Evolutionary conservation across 192 early-diverging fungal genomes (phyloP).

Genomic region (Podila clonocystis): DNA sequence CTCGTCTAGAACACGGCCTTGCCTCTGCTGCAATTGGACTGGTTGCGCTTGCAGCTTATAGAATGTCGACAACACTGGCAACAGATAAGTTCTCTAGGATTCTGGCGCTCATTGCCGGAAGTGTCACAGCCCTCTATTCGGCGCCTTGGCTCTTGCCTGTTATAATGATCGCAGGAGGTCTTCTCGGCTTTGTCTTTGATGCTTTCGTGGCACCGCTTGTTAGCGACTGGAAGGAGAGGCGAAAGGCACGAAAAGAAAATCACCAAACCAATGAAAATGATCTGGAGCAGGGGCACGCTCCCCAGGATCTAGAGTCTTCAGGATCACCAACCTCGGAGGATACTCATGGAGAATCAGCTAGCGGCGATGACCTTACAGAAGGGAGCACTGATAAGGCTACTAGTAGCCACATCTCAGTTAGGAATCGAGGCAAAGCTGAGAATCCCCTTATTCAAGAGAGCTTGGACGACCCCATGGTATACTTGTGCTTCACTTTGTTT

Average conservation of each 20-base stretch:
- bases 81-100: conserved; percentile 44
- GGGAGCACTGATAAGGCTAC: no score
- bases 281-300: background rate
- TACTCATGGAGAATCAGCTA: no score
- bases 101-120: conserved; percentile 39
- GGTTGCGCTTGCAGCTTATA: conserved; percentile 65
- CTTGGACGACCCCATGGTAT: no score
- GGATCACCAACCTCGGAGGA: no score
- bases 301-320: no score
- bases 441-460: no score
- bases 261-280: background rate
- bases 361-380: no score
- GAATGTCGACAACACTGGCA: conserved; percentile 46
- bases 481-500: no score
- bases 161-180: conserved; percentile 63
- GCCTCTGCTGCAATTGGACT: conserved; percentile 67
- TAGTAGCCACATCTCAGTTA: no score
- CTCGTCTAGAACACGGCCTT: conserved; percentile 62
- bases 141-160: conserved; percentile 62
- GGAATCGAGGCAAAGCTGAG: no score
- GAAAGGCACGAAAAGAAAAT: background rate
- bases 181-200: conserved; percentile 30
- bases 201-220: conserved; percentile 3
- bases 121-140: conserved; percentile 35
- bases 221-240: background rate